phyloP scores from a whole-genome alignment of 306 rosid species.

The Malus sieversii region DNA sequence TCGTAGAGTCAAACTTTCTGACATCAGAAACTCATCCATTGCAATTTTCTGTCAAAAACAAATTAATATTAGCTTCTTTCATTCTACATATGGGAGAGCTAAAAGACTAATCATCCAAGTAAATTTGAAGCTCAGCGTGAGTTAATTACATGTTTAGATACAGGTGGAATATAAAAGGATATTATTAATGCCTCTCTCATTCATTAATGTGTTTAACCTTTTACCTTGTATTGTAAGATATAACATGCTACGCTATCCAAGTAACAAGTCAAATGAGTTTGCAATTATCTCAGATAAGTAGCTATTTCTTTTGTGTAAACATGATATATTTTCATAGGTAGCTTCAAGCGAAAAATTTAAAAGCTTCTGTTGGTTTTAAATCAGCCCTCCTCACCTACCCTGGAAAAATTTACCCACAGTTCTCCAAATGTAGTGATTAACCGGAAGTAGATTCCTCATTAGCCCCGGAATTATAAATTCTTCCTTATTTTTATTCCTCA shows the following conservation, averaged over 20 bases:
- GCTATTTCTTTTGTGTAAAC: neutral
- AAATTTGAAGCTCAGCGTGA: too few relatives aligned
- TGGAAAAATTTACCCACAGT: neutral
- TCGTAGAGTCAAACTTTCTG: slow-evolving; percentile 58
- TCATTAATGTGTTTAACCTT: too few relatives aligned
- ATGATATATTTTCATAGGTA: neutral
- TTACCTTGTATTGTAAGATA: neutral
- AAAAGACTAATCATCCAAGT: neutral
- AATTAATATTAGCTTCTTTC: slow-evolving; percentile 20
- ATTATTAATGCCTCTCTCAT: too few relatives aligned
- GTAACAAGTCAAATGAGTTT: neutral
- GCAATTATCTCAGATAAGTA: neutral
- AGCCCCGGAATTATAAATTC: neutral
- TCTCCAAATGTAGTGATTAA: too few relatives aligned
- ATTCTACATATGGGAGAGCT: slow-evolving; percentile 4
- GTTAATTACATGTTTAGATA: too few relatives aligned
- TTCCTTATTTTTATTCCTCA: neutral
- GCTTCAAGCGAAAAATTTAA: neutral
- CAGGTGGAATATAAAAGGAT: too few relatives aligned
- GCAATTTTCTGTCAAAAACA: slow-evolving; percentile 59
- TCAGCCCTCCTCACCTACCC: neutral
- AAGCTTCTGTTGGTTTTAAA: neutral
- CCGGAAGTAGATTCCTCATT: neutral
- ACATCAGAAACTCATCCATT: slow-evolving; percentile 59
- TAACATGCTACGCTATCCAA: neutral